Conservation (phyloP, 2,329 filamentous ascomycete species). For the Apiospora marii region DNA sequence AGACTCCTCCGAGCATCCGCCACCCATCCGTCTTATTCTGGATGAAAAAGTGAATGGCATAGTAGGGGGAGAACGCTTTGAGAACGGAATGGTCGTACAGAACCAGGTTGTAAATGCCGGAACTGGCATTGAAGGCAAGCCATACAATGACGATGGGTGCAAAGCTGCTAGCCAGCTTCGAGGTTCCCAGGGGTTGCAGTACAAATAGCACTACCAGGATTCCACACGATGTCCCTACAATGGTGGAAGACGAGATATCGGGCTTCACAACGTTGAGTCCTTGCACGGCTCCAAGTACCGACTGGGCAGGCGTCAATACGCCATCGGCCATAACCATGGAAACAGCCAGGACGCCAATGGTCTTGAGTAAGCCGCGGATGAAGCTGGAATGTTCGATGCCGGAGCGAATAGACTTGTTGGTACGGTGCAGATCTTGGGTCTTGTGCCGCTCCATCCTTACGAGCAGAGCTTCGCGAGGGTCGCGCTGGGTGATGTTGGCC, state of each 20-base stretch:
- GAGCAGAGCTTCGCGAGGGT: slow-evolving; percentile 63
- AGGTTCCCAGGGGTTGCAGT: slow-evolving; percentile 70
- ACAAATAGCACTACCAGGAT: slow-evolving; percentile 70
- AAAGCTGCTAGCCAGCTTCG: slow-evolving; percentile 66
- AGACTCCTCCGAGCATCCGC: slow-evolving; percentile 72
- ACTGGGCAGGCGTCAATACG: slow-evolving; percentile 73
- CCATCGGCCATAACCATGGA: slow-evolving; percentile 73
- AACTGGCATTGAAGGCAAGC: slow-evolving; percentile 68
- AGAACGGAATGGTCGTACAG: slow-evolving; percentile 61
- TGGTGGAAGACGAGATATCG: slow-evolving; percentile 61
- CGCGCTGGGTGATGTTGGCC: slow-evolving; percentile 66
- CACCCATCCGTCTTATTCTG: slow-evolving; percentile 68
- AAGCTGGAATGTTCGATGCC: slow-evolving; percentile 64
- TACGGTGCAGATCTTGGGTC: slow-evolving; percentile 62
- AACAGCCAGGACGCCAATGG: slow-evolving; percentile 70
- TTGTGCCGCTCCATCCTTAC: slow-evolving; percentile 66
- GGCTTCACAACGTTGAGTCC: slow-evolving; percentile 66
- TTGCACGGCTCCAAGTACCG: slow-evolving; percentile 73
- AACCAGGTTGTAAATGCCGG: slow-evolving; percentile 70
- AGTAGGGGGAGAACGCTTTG: slow-evolving; percentile 65
- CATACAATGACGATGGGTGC: slow-evolving; percentile 74
- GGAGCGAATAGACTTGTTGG: slow-evolving; percentile 60
- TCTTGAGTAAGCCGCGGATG: slow-evolving; percentile 62
- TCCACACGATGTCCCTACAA: slow-evolving; percentile 70
- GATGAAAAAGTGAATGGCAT: slow-evolving; percentile 66